Percentiles rank a stretch among this genome's conserved stretches.
phyloP scores from a whole-genome alignment of 2,329 filamentous ascomycete species.

The Trichoderma breve region DNA sequence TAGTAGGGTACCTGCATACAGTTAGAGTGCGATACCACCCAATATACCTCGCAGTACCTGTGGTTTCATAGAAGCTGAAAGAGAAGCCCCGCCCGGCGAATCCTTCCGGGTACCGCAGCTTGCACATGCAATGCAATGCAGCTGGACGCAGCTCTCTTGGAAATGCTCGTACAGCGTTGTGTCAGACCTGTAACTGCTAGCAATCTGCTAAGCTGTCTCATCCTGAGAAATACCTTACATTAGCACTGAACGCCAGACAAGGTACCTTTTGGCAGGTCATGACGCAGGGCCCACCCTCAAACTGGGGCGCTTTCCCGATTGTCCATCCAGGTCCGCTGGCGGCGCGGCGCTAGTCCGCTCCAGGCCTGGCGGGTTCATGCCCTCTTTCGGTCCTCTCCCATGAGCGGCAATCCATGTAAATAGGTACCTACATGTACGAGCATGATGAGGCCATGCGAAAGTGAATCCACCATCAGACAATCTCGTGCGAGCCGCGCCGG shows the following conservation, averaged over 20 bases:
- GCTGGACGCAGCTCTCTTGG: background rate
- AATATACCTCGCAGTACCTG: background rate
- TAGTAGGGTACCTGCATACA: background rate
- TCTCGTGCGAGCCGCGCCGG: background rate
- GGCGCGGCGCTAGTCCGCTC: background rate
- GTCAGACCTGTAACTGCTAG: background rate
- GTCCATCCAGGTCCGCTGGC: background rate
- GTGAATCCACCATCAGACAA: background rate
- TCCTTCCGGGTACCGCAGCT: background rate
- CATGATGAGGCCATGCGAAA: background rate
- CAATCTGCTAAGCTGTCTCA: background rate
- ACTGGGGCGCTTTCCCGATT: conserved; percentile 7
- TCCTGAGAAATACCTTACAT: background rate
- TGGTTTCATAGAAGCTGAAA: background rate
- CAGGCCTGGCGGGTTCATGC: background rate
- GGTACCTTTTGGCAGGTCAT: background rate
- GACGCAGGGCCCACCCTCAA: background rate
- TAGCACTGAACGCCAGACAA: background rate
- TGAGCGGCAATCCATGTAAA: background rate
- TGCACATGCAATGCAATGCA: background rate
- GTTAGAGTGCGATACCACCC: background rate
- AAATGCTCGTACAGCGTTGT: background rate
- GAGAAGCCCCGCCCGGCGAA: background rate
- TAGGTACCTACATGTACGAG: too few species aligned
- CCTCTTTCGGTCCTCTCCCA: background rate